Evolutionary conservation across 495 filamentous ascomycete species (phyloP).

Genomic region (Hypoxylon lienhwacheense): DNA sequence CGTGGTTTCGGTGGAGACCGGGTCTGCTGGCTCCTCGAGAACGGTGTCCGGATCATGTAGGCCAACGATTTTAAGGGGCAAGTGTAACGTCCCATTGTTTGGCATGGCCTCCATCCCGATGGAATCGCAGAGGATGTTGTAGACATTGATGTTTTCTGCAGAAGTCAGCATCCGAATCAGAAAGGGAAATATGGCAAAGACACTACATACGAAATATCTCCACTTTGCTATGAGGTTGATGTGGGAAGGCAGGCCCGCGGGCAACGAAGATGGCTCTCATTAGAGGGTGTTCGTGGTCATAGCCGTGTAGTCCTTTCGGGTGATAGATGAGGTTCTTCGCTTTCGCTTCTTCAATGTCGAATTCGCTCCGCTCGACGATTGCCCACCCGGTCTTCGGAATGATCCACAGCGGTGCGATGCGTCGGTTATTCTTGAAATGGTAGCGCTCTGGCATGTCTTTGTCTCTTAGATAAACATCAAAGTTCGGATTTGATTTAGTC

Average conservation of each 20-base stretch:
- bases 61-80: constrained; percentile 71
- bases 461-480: constrained; percentile 83
- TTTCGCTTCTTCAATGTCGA: constrained; percentile 65
- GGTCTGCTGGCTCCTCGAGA: constrained; percentile 41
- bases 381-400: constrained; percentile 89
- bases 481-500: constrained; percentile 59
- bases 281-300: constrained; percentile 84
- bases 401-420: constrained; percentile 92
- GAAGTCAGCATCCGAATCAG: constrained; percentile 18
- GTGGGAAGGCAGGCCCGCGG: constrained; percentile 83
- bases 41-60: constrained; percentile 54
- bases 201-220: constrained; percentile 78
- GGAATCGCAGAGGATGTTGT: constrained; percentile 89
- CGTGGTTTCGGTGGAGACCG: constrained; percentile 28
- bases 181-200: not conserved
- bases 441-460: constrained; percentile 83
- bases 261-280: constrained; percentile 95
- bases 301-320: constrained; percentile 82
- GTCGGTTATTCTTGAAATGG: constrained; percentile 80
- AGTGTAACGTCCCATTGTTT: constrained; percentile 86
- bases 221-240: constrained; percentile 75
- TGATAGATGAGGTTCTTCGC: constrained; percentile 66
- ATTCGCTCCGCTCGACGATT: constrained; percentile 76
- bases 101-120: constrained; percentile 66
- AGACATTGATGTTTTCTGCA: constrained; percentile 91